Conservation (phyloP, 257 asterid species). For the Osmanthus fragrans region DNA sequence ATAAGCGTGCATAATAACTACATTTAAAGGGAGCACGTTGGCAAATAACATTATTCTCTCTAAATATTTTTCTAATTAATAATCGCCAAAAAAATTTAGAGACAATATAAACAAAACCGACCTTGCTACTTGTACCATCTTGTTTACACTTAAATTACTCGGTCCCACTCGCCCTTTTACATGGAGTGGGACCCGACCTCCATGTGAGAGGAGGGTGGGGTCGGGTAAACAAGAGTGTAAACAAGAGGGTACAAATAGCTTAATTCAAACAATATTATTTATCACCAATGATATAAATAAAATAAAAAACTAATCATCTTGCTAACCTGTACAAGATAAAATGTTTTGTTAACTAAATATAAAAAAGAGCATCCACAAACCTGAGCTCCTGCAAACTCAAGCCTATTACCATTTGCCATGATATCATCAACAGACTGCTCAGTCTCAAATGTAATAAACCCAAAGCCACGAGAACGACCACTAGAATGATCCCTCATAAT, state of each 20-base stretch:
- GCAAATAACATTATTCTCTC: neutral
- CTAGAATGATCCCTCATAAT: conserved; percentile 61
- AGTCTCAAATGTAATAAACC: conserved; percentile 54
- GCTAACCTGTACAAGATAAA: neutral
- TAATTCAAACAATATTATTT: too few species aligned
- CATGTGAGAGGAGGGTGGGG: too few species aligned
- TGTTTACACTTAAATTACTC: too few species aligned
- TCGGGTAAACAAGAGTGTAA: too few species aligned
- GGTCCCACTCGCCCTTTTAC: too few species aligned
- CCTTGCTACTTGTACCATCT: too few species aligned
- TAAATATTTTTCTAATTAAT: neutral
- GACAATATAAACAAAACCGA: neutral
- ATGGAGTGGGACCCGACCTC: too few species aligned
- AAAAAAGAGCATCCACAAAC: conserved; percentile 26
- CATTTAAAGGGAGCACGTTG: neutral
- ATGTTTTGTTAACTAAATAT: neutral
- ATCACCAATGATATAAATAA: neutral
- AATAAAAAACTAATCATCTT: neutral
- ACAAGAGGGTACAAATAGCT: too few species aligned
- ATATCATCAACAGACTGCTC: conserved; percentile 57
- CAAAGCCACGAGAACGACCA: conserved; percentile 67
- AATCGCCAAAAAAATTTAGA: neutral
- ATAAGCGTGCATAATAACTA: neutral
- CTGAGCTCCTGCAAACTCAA: conserved; percentile 62
- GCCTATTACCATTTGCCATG: conserved; percentile 51